Evolutionary conservation across 495 filamentous ascomycete species (phyloP).

Genomic region (Tetracladium setigerum): DNA sequence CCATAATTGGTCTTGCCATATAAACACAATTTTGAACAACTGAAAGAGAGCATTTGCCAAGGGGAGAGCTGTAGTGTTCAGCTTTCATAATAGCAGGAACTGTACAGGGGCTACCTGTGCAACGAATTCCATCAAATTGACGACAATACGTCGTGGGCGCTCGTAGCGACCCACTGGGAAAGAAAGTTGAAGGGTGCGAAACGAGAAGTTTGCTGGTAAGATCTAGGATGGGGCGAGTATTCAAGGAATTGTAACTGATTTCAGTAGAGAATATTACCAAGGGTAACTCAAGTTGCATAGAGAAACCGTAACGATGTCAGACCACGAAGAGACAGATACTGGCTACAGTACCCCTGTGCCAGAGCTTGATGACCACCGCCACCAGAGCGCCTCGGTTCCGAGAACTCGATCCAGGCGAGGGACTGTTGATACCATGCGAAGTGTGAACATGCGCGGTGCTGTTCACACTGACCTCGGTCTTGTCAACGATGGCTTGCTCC

Average conservation of each 20-base stretch:
- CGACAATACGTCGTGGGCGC: conserved; percentile 25
- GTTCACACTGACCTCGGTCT: conserved; percentile 32
- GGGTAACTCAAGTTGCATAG: background rate
- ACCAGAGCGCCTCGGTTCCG: conserved; percentile 63
- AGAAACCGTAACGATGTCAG: conserved; percentile 43
- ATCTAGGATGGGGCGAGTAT: conserved; percentile 12
- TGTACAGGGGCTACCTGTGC: conserved; percentile 24
- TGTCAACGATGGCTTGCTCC: conserved; percentile 25
- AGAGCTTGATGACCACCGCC: conserved; percentile 88
- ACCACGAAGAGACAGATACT: conserved; percentile 42
- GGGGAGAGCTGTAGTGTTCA: conserved; percentile 4
- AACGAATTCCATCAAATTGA: conserved; percentile 23
- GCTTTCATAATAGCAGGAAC: conserved; percentile 5
- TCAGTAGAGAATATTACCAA: conserved; percentile 2
- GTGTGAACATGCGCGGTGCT: conserved; percentile 24
- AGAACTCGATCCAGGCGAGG: conserved; percentile 45
- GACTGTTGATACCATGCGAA: conserved; percentile 45
- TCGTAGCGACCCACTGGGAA: conserved; percentile 21
- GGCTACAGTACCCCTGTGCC: conserved; percentile 71
- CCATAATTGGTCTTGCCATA: conserved; percentile 69
- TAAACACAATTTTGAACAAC: conserved; percentile 3
- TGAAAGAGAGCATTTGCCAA: background rate
- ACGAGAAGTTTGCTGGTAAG: too few species aligned
- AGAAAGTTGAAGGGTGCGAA: too few species aligned
- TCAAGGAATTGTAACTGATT: background rate